Evolutionary conservation across 2,329 filamentous ascomycete species (phyloP).

Genomic region (Fusarium xyrophilum): DNA sequence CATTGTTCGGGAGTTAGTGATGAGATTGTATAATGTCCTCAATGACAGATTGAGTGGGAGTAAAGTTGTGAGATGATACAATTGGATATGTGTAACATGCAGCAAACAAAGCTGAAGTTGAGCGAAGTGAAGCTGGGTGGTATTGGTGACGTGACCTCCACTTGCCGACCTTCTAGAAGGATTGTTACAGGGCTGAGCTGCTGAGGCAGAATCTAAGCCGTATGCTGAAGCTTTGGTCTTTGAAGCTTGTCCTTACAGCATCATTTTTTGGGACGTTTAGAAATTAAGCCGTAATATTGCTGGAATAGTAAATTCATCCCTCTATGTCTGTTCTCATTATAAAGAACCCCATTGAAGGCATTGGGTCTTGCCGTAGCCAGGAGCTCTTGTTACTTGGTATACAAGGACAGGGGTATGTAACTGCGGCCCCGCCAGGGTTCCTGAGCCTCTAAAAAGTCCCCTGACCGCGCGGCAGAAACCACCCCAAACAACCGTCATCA

Average conservation of each 20-base stretch:
- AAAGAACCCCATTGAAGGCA: too few relatives aligned
- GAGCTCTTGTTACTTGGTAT: too few relatives aligned
- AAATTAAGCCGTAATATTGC: too few relatives aligned
- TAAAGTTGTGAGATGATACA: neutral
- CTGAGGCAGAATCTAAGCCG: too few relatives aligned
- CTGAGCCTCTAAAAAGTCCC: conserved; percentile 18
- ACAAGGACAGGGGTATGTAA: conserved; percentile 12
- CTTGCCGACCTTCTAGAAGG: conserved; percentile 24
- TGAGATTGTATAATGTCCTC: fast-evolving
- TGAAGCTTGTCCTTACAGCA: too few relatives aligned
- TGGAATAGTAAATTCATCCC: too few relatives aligned
- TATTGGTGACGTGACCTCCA: conserved; percentile 25
- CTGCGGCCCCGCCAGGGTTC: conserved; percentile 11
- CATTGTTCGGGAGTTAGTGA: conserved; percentile 26
- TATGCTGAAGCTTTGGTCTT: neutral
- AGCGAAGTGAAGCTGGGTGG: neutral
- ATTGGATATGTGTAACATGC: neutral
- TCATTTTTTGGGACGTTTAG: too few relatives aligned
- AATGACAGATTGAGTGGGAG: neutral
- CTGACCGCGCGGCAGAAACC: conserved; percentile 49
- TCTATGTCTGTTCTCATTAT: too few relatives aligned
- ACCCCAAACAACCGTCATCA: conserved; percentile 26
- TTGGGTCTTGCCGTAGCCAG: too few relatives aligned
- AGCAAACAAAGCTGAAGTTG: neutral
- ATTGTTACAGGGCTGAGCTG: neutral